Evolutionary conservation across 768 basidiomycete genomes (phyloP).

Genomic region (Mycena latifolia): DNA sequence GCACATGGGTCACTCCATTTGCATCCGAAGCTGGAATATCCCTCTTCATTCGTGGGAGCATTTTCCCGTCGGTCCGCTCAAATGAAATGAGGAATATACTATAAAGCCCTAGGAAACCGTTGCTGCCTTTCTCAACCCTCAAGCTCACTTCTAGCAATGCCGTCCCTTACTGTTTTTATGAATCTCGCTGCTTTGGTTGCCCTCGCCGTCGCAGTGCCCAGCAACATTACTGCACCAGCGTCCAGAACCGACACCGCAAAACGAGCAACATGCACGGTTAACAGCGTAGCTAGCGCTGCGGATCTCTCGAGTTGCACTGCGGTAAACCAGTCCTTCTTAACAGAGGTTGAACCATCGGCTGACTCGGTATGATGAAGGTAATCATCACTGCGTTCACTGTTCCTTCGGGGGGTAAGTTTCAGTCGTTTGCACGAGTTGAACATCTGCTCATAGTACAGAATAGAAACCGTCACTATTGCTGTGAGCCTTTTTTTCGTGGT

Average conservation of each 20-base stretch:
- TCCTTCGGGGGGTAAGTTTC: conserved; percentile 12
- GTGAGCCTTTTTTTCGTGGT: too few relatives aligned
- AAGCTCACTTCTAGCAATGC: too few relatives aligned
- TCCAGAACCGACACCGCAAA: conserved; percentile 34
- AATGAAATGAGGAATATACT: too few relatives aligned
- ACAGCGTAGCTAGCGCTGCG: conserved; percentile 36
- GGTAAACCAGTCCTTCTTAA: not conserved
- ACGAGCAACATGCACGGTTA: conserved; percentile 39
- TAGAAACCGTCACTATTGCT: conserved; percentile 24
- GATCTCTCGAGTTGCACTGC: conserved; percentile 33
- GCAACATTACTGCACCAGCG: conserved; percentile 8
- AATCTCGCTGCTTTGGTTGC: conserved; percentile 3
- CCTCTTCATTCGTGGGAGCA: too few relatives aligned
- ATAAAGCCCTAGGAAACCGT: too few relatives aligned
- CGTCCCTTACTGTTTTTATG: not conserved
- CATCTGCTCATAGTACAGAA: not conserved
- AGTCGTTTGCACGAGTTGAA: not conserved
- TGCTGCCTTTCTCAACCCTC: too few relatives aligned
- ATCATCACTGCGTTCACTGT: conserved; percentile 37
- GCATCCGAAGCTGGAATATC: too few relatives aligned
- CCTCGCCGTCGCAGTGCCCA: conserved; percentile 4
- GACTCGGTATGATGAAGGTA: not conserved
- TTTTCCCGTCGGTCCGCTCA: too few relatives aligned
- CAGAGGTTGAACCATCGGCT: too few relatives aligned
- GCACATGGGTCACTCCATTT: too few relatives aligned